Percentiles rank a stretch among this genome's conserved stretches.
These are phyloP conservation scores for Artemisia tridentata DNA, from an alignment of 129 eudicot species.

Conservation along the genomic window DNA sequence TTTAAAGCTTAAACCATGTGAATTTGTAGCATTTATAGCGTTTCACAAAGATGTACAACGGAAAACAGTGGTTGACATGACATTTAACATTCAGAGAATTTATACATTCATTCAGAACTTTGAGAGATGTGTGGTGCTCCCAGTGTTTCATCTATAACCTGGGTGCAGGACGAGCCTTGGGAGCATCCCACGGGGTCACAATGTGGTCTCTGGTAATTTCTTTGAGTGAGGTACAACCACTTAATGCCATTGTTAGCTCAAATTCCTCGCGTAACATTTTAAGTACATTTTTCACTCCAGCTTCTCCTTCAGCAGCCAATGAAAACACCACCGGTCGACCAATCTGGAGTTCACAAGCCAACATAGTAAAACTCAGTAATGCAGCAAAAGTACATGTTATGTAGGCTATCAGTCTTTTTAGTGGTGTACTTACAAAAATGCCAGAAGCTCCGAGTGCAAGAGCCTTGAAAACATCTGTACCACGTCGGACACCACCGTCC, in stretches of 20 bases:
- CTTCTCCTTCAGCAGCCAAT: constrained; percentile 90
- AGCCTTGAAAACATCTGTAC: constrained; percentile 89
- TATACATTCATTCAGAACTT: constrained; percentile 18
- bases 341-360: constrained; percentile 35
- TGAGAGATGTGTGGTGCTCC: constrained; percentile 5
- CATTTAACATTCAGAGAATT: not conserved
- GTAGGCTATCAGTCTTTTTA: not conserved
- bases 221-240: constrained; percentile 69
- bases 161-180: constrained; percentile 50
- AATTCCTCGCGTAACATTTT: constrained; percentile 80
- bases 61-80: constrained; percentile 2
- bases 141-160: constrained; percentile 38
- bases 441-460: constrained; percentile 84
- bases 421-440: constrained; percentile 59
- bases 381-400: not conserved
- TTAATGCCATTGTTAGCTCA: constrained; percentile 80
- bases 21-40: constrained; percentile 10
- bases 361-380: not conserved
- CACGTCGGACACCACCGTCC: constrained; percentile 86
- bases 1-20: not conserved
- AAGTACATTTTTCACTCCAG: constrained; percentile 70
- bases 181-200: constrained; percentile 72
- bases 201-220: constrained; percentile 73
- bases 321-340: constrained; percentile 76
- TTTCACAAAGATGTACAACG: constrained; percentile 18